These are phyloP conservation scores for Penicillium psychrosexuale DNA, from an alignment of 2,329 filamentous ascomycete genomes.

Conservation along the genomic window DNA sequence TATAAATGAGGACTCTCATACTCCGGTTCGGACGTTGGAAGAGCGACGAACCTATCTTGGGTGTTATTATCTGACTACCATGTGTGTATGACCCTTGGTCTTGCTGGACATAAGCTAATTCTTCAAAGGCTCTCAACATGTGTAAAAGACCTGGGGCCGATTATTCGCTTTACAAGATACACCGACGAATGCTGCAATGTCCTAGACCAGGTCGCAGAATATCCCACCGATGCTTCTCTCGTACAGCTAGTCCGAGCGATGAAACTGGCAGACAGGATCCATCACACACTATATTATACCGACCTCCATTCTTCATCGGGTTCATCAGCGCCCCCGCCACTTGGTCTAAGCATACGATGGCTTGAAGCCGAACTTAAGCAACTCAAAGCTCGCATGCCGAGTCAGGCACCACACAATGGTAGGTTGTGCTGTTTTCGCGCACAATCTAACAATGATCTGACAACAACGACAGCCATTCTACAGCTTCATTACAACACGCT, in stretches of 20 bases:
- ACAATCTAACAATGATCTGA: background rate
- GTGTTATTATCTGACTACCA: constrained; percentile 55
- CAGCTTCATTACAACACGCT: constrained; percentile 26
- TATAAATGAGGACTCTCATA: constrained; percentile 26
- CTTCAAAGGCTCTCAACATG: constrained; percentile 18
- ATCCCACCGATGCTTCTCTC: constrained; percentile 48
- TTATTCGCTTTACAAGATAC: constrained; percentile 54
- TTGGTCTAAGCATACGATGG: constrained; percentile 41
- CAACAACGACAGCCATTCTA: constrained; percentile 19
- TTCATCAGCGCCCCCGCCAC: constrained; percentile 17
- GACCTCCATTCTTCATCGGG: constrained; percentile 15
- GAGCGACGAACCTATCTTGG: constrained; percentile 54
- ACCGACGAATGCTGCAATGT: constrained; percentile 51
- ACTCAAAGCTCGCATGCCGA: constrained; percentile 15
- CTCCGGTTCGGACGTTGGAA: constrained; percentile 46
- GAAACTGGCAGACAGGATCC: constrained; percentile 52
- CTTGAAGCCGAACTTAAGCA: constrained; percentile 43
- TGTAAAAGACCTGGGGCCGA: constrained; percentile 48
- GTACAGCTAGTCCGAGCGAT: constrained; percentile 51
- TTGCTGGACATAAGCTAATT: background rate
- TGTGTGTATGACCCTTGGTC: constrained; percentile 39
- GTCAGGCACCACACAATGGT: constrained; percentile 13
- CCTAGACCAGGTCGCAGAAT: constrained; percentile 47
- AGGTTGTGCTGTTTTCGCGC: background rate
- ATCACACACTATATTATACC: constrained; percentile 25